Evolutionary conservation across 768 basidiomycete genomes (phyloP).

Genomic region (Mrakia hoshinonis): DNA sequence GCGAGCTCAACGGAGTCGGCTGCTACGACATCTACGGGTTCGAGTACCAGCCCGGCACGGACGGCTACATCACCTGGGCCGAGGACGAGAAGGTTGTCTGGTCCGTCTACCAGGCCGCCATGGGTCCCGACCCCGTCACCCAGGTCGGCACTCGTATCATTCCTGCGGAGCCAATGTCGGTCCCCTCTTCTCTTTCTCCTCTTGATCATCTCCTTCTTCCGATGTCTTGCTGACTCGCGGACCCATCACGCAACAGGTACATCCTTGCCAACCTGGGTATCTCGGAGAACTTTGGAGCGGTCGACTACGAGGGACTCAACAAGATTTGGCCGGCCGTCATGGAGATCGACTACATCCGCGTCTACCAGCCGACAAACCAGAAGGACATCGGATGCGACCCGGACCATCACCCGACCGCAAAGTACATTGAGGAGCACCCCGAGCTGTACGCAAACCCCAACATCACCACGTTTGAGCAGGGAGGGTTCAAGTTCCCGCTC

Average conservation of each 20-base stretch:
- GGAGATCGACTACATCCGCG: conserved; percentile 22
- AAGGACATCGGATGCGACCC: conserved; percentile 68
- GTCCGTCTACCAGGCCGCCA: conserved; percentile 55
- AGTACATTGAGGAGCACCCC: conserved; percentile 61
- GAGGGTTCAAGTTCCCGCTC: conserved; percentile 1
- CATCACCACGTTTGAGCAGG: conserved; percentile 17
- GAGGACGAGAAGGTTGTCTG: not conserved
- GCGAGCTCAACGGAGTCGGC: conserved; percentile 35
- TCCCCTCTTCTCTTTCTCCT: not conserved
- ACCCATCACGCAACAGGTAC: too few relatives aligned
- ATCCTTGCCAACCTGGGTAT: conserved; percentile 78
- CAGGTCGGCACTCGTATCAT: conserved; percentile 62
- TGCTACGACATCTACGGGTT: conserved; percentile 68
- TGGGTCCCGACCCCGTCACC: conserved; percentile 54
- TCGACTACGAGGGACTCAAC: conserved; percentile 46
- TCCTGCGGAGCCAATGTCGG: conserved; percentile 72
- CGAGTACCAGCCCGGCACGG: conserved; percentile 36
- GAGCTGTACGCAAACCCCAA: conserved; percentile 55
- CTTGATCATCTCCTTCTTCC: not conserved
- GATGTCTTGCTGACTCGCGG: not conserved
- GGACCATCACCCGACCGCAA: conserved; percentile 61
- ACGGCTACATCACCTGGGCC: conserved; percentile 26
- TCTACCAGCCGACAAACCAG: conserved; percentile 1
- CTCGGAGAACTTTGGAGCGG: conserved; percentile 65
- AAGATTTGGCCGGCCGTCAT: conserved; percentile 19